phyloP scores from a whole-genome alignment of 306 rosid genomes.

The Castanopsis chinensis region DNA sequence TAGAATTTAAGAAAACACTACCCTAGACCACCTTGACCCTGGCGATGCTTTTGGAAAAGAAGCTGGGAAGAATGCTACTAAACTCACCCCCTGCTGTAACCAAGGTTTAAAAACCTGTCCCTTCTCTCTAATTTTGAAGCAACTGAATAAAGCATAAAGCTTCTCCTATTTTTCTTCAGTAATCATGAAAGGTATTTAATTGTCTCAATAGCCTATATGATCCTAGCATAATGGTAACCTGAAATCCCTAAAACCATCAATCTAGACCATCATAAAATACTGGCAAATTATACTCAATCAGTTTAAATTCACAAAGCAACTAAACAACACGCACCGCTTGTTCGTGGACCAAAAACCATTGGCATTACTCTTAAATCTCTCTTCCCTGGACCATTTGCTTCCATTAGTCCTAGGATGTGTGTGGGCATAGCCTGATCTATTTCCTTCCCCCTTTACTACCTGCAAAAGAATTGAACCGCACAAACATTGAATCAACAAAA shows the following conservation, averaged over 20 bases:
- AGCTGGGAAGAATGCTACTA: neutral
- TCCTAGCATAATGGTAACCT: neutral
- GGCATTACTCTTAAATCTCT: conserved; percentile 30
- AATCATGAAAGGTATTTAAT: neutral
- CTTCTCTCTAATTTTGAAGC: neutral
- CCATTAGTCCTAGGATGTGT: conserved; percentile 23
- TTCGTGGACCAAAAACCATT: conserved; percentile 24
- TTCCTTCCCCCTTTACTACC: conserved; percentile 59
- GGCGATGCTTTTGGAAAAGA: neutral
- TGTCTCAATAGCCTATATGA: neutral
- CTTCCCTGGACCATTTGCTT: conserved; percentile 35
- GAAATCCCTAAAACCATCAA: neutral
- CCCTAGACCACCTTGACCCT: neutral
- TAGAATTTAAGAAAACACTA: neutral
- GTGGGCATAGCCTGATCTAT: conserved; percentile 15
- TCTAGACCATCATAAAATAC: neutral
- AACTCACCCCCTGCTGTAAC: neutral
- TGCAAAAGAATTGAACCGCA: conserved; percentile 7
- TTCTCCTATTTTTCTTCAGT: neutral
- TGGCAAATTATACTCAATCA: neutral
- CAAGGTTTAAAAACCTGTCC: neutral
- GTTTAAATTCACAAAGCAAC: neutral
- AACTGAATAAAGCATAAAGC: neutral
- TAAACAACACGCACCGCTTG: conserved; percentile 33
- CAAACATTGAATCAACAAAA: neutral